Conservation (phyloP, 495 filamentous ascomycete species). For the Ascodesmis nigricans region DNA sequence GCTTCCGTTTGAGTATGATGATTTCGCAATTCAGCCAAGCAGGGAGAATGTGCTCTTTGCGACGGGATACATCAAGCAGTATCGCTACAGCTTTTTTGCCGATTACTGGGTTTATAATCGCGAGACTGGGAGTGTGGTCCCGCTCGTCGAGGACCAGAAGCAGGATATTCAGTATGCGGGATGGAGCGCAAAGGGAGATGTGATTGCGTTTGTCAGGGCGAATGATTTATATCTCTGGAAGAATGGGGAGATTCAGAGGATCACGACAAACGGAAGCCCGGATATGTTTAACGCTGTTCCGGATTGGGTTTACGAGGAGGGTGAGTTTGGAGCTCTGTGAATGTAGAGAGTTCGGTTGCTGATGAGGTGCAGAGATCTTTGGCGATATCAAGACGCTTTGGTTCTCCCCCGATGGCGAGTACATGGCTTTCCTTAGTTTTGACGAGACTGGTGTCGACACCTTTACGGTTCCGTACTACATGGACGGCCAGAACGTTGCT, state of each 20-base stretch:
- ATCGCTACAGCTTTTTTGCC: slow-evolving; percentile 36
- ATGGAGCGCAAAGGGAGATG: slow-evolving; percentile 27
- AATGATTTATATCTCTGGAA: slow-evolving; percentile 36
- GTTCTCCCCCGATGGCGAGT: slow-evolving; percentile 36
- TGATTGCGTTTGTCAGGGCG: slow-evolving; percentile 33
- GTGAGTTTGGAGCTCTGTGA: slow-evolving; percentile 3
- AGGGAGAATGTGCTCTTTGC: slow-evolving; percentile 30
- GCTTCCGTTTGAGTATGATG: slow-evolving; percentile 18
- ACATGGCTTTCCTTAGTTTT: slow-evolving; percentile 34
- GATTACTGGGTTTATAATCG: slow-evolving; percentile 33
- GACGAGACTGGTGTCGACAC: slow-evolving; percentile 36
- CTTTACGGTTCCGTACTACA: slow-evolving; percentile 36
- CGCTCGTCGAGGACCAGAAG: slow-evolving; percentile 28
- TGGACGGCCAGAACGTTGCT: slow-evolving; percentile 27
- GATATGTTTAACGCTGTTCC: slow-evolving; percentile 37
- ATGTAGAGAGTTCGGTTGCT: slow-evolving; percentile 2
- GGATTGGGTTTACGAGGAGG: slow-evolving; percentile 41
- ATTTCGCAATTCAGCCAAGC: slow-evolving; percentile 26
- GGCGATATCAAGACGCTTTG: slow-evolving; percentile 29
- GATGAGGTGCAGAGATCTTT: slow-evolving; percentile 27
- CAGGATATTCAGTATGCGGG: slow-evolving; percentile 36
- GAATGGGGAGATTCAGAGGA: slow-evolving; percentile 26
- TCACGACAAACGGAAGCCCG: slow-evolving; percentile 32
- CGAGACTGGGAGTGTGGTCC: slow-evolving; percentile 24
- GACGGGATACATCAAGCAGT: slow-evolving; percentile 34